A percentile compares a stretch with the other conserved stretches of the same genome.
phyloP scores from a whole-genome alignment of 495 filamentous ascomycete species.

The Aspergillus wentii region DNA sequence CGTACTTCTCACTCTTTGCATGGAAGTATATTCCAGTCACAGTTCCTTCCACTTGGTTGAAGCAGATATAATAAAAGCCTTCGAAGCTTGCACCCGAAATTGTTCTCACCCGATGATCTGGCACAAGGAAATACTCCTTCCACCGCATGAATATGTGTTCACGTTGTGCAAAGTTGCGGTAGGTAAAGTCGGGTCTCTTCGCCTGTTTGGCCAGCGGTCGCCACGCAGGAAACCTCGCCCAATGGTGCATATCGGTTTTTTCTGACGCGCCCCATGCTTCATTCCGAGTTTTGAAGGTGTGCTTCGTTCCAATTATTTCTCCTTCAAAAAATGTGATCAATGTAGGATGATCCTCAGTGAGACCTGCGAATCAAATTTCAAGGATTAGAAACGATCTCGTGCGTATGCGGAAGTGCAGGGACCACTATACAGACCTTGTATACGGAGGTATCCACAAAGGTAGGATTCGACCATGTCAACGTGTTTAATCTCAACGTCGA shows the following conservation, averaged over 20 bases:
- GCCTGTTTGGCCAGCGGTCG: constrained; percentile 71
- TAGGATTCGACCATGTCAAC: constrained; percentile 94
- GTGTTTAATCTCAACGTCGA: constrained; percentile 95
- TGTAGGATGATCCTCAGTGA: constrained; percentile 93
- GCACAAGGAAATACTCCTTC: constrained; percentile 98
- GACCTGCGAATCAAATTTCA: constrained; percentile 54
- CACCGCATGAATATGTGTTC: constrained; percentile 99
- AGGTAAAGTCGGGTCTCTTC: constrained; percentile 69
- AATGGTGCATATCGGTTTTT: constrained; percentile 90
- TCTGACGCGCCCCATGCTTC: constrained; percentile 88
- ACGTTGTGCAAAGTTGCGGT: constrained; percentile 62
- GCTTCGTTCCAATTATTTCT: constrained; percentile 94
- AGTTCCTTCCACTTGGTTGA: constrained; percentile 81
- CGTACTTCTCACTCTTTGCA: constrained; percentile 92
- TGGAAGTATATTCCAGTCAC: constrained; percentile 97
- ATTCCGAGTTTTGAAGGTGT: constrained; percentile 87
- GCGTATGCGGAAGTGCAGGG: no score
- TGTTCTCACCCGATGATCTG: constrained; percentile 83
- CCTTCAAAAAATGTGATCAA: constrained; percentile 98
- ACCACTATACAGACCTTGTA: constrained; percentile 80
- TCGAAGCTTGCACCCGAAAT: constrained; percentile 96
- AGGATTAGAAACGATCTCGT: no score
- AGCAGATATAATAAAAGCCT: constrained; percentile 99
- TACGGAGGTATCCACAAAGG: constrained; percentile 90
- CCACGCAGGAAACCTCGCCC: constrained; percentile 86